Evolutionary conservation across 2,329 filamentous ascomycete species (phyloP).

Genomic region (Epichloe bromicola): DNA sequence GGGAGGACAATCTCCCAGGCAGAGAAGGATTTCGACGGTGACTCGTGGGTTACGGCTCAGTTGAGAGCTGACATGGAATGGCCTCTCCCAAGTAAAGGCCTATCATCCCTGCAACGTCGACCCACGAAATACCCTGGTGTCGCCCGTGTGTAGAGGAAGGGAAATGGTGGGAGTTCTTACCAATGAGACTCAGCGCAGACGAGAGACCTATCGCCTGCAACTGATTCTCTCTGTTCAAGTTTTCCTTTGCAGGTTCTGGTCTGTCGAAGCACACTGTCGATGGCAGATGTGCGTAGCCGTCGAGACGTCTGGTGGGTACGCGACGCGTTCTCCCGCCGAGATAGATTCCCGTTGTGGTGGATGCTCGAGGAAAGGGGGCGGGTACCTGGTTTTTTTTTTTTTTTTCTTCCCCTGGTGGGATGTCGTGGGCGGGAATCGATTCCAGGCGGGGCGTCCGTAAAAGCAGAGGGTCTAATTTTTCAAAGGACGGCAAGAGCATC

Average conservation of each 20-base stretch:
- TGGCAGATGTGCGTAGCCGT: conserved; percentile 8
- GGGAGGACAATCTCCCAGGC: not conserved
- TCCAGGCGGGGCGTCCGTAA: conserved; percentile 7
- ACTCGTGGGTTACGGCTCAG: not conserved
- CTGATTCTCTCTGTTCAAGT: conserved; percentile 34
- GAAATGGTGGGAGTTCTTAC: conserved; percentile 23
- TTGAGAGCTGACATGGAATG: not conserved
- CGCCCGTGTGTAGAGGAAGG: not conserved
- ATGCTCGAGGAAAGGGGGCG: conserved; percentile 5
- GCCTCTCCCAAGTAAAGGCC: not conserved
- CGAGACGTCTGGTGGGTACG: conserved; percentile 11
- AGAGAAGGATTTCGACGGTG: not conserved
- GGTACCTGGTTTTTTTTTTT: conserved; percentile 6
- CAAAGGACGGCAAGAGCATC: conserved; percentile 12
- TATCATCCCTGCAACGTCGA: not conserved
- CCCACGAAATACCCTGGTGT: not conserved
- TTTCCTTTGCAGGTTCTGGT: conserved; percentile 13
- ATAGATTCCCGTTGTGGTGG: conserved; percentile 5
- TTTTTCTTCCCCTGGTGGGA: not conserved
- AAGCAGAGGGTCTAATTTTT: conserved; percentile 5
- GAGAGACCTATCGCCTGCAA: conserved; percentile 43
- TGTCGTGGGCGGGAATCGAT: conserved; percentile 1
- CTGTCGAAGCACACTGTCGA: conserved; percentile 9
- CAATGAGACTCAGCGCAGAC: conserved; percentile 51
- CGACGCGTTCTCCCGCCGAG: conserved; percentile 22